Evolutionary conservation across 2,329 filamentous ascomycete genomes (phyloP).

Genomic region (Xylaria sp.): DNA sequence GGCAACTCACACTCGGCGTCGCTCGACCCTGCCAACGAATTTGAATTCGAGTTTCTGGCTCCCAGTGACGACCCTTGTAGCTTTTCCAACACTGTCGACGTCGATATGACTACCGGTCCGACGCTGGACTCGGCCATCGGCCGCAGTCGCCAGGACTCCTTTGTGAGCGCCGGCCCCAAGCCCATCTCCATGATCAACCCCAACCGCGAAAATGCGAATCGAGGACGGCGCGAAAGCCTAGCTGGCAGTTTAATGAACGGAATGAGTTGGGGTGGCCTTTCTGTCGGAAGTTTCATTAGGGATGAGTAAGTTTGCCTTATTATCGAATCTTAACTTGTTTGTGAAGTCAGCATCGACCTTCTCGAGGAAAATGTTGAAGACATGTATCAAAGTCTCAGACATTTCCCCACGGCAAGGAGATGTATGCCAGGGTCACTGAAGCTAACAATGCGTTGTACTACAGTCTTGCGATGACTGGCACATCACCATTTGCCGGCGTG

Average conservation of each 20-base stretch:
- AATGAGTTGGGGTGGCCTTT: constrained; percentile 97
- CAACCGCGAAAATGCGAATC: constrained; percentile 68
- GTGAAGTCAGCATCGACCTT: not conserved
- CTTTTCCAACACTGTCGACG: constrained; percentile 44
- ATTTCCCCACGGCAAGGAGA: constrained; percentile 33
- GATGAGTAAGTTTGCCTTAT: constrained; percentile 82
- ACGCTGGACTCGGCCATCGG: constrained; percentile 68
- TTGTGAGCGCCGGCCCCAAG: constrained; percentile 72
- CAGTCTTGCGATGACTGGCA: constrained; percentile 95
- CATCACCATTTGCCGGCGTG: constrained; percentile 83
- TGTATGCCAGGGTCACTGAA: constrained; percentile 24
- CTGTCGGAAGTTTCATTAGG: constrained; percentile 94
- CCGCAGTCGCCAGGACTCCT: constrained; percentile 72
- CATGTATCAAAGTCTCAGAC: constrained; percentile 38
- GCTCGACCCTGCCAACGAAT: constrained; percentile 33
- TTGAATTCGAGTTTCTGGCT: constrained; percentile 45
- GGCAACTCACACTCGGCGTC: constrained; percentile 42
- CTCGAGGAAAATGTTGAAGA: constrained; percentile 16
- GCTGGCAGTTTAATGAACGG: constrained; percentile 78
- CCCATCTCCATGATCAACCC: constrained; percentile 75
- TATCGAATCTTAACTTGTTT: constrained; percentile 23
- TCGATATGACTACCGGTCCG: constrained; percentile 69
- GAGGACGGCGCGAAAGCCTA: constrained; percentile 69
- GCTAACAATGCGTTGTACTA: constrained; percentile 46
- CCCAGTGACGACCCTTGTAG: constrained; percentile 38